Base-by-base conservation (phyloP, 306 rosid genomes). In the Trifolium pratense region DNA sequence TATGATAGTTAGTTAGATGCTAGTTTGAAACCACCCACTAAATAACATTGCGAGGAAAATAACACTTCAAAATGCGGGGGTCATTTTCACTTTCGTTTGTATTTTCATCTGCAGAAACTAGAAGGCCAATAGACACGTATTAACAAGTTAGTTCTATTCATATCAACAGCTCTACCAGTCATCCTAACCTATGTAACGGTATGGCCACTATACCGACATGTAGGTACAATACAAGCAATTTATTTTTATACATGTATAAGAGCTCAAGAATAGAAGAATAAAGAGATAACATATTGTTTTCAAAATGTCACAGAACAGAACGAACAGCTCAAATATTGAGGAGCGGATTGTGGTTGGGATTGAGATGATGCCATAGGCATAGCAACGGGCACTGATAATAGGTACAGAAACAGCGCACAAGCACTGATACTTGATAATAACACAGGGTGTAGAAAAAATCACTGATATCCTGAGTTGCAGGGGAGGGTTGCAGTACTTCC, bases 21-120 rank as follows among this genome's bases (percentile, higher is more conserved):
- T 52, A 52, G 58, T 52, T 52, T 18, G 25, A 18, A 52, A 18
- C 58, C 23, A 18, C 8, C 58, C 58, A 18, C 58, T 18, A 18
- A 2, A 52, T 52, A 52, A 52, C 58, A 52, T 17, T 17, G 14
- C 5, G 13, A 52, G 2, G 5, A 29, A 29, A 26, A 29, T 5
- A 29, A 4, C 5, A 29, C 32, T 6, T 3, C 4, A 29, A 29
- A 29, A 29, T 29, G 32, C 4, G 4, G 32, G 4, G 32, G 32
- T 29, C 32, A 4, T 29, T 18, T 52, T 43, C 49, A 40, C 43
- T n/a, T 10, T 17, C 45, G 36, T 68, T 46, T 6, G 51, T 12
- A 57, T 43, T 56, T 67, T 57, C 69, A 31, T 70, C 42, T 49
- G 70, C 49, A 25, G 39, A 76, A 42, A 52, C 58, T 52, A 11